Base-by-base conservation (phyloP, 2,329 filamentous ascomycete genomes). In the Lomentospora prolificans region DNA sequence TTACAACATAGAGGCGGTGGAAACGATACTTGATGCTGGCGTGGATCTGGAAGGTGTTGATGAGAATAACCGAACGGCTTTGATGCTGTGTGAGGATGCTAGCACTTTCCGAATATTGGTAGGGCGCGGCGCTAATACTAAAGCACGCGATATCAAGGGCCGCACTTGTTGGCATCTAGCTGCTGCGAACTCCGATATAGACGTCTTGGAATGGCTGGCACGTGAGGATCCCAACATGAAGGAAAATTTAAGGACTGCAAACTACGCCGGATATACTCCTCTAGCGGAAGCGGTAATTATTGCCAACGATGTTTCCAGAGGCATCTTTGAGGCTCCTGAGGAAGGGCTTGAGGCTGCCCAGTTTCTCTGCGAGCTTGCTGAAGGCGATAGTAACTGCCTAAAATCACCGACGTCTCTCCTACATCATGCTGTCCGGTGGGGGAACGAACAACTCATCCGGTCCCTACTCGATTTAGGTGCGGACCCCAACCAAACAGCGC, bases 101-200 rank as follows among this genome's bases (percentile, higher is more conserved):
- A 22, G 24, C 25, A 12, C 33, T 19, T 51, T 51, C 46, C 46
- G 46, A 5, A 10, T 55, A 7, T 46, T 55, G 5, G 30, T 51
- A 9, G n/a, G 31, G 6, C 12, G 17, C 22, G 54, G 54, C 9
- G 44, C 54, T 12, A 33, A 39, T 24, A 56, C 54, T 10, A 14
- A 19, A 19, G 44, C 50, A 12, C 14, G 14, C 7, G 54, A 56
- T 46, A 31, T 51, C 17, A 56, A 62, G 2, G 67, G 67, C 0
- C 64, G 66, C 27, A 73, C 64, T 27, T 65, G 72, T 9, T 73
- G 71, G 70, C 70, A 73, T 55, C 63, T 66, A 9, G 65, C 64
- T 2, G 70, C 69, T 1, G 65, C 66, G 6, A 68, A 67, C 2
- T 64, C 65, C 19, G 69, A 71, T 33, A 39, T 57, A 1, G 28